These are phyloP conservation scores for Acorus gramineus DNA, from an alignment of 106 monocot genomes.

Conservation along the genomic window DNA sequence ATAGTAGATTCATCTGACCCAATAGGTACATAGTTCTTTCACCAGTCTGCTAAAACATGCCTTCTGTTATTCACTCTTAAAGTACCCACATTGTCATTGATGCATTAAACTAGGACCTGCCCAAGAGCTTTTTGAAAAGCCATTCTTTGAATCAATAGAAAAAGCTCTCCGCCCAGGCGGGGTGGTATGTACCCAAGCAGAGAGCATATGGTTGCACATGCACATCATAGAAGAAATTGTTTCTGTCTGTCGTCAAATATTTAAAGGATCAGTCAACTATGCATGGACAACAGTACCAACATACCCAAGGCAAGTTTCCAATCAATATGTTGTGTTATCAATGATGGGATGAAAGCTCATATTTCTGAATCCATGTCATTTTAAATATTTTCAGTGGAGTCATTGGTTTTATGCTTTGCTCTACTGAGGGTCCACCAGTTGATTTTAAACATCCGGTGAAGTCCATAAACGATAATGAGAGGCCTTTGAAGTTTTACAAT, in stretches of 20 bases:
- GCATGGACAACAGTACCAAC: slow-evolving; percentile 98
- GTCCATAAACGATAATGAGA: slow-evolving; percentile 47
- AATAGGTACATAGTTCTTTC: slow-evolving; percentile 16
- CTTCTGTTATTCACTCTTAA: neutral
- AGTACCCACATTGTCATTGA: neutral
- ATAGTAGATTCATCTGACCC: slow-evolving; percentile 47
- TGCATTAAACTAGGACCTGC: slow-evolving; percentile 56
- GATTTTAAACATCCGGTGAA: slow-evolving; percentile 65
- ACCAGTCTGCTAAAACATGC: neutral
- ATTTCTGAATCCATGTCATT: no score
- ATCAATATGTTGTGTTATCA: neutral
- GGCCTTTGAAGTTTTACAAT: slow-evolving; percentile 85
- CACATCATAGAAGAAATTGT: slow-evolving; percentile 88
- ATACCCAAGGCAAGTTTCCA: slow-evolving; percentile 59
- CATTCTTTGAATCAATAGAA: slow-evolving; percentile 81
- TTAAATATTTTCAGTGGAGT: slow-evolving; percentile 45
- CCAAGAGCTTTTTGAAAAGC: slow-evolving; percentile 90
- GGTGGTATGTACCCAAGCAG: slow-evolving; percentile 88
- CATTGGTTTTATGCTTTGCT: slow-evolving; percentile 98
- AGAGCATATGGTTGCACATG: slow-evolving; percentile 99
- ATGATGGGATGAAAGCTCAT: neutral
- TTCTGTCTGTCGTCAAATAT: slow-evolving; percentile 58
- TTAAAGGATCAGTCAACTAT: slow-evolving; percentile 90
- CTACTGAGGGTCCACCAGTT: slow-evolving; percentile 74
- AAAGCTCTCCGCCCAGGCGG: slow-evolving; percentile 80